These are phyloP conservation scores for Taiozyma sp. DNA, from an alignment of 1,139 yeast species.

Conservation along the genomic window DNA sequence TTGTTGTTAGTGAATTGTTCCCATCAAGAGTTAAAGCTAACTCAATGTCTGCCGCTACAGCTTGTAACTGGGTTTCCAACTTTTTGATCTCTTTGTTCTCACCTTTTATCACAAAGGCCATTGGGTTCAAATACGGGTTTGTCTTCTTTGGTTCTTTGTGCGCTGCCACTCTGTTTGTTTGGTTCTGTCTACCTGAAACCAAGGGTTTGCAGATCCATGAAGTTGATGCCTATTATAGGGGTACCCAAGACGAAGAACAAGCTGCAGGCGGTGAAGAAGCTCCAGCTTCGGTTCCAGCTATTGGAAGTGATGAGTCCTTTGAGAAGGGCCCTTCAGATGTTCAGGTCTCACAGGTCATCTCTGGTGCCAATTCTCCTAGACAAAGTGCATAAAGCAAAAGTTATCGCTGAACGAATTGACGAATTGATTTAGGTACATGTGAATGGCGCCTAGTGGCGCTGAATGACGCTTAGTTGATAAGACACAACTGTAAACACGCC, in stretches of 20 bases:
- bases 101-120: conserved; percentile 51
- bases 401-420: too few relatives aligned
- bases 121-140: conserved; percentile 58
- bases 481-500: neutral
- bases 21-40: conserved; percentile 71
- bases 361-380: neutral
- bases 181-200: conserved; percentile 63
- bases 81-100: conserved; percentile 70
- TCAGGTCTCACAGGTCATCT: neutral
- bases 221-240: conserved; percentile 37
- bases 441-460: neutral
- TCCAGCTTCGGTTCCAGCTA: neutral
- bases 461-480: neutral
- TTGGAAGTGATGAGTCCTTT: neutral
- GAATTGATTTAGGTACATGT: neutral
- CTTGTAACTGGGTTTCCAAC: conserved; percentile 72
- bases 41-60: conserved; percentile 71
- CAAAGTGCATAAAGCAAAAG: too few relatives aligned
- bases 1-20: conserved; percentile 68
- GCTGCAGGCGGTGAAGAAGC: neutral
- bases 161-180: conserved; percentile 52
- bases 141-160: conserved; percentile 64
- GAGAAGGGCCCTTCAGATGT: neutral
- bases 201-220: conserved; percentile 65
- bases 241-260: neutral